Evolutionary conservation across 2,329 filamentous ascomycete genomes (phyloP), one percentile per base, ranked within the genome.

Genomic region (Aspergillus pseudoglaucus): DNA sequence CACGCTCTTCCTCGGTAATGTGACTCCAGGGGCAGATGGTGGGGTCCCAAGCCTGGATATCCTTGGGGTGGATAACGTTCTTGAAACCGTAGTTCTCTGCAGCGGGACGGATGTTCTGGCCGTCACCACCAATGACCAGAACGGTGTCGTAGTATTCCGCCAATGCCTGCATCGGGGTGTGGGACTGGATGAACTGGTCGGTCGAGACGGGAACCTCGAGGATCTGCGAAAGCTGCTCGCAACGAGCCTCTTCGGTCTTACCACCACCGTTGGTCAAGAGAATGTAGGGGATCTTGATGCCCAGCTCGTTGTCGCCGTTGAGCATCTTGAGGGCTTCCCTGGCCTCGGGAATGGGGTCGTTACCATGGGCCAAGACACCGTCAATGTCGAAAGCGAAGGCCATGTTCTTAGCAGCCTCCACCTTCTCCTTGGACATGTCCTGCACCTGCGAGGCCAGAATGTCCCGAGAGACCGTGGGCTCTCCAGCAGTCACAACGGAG

Each of bases 111-210:
- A 84, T 86, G 64, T 82, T 81, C 73, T 84, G 87, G 48, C 83
- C 84, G 64, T 88, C 85, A 59, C 85, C 85, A 65, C 85, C 85
- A 35, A 87, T 82, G 3, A 88, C 85, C 3, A 89, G 76, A 32
- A 89, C 84, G 2, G 84, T 88, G 58, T 81, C 78, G 75, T 88
- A 88, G 76, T 88, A 88, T 66, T 88, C 84, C 18, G 84, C 73
- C 59, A 88, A 70, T 41, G 85, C 85, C 50, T 83, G 83, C 85
- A 88, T 88, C 56, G 84, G 84, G 3, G 84, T 88, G 75, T 87
- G 84, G 1, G 82, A 84, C 68, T 88, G 84, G 63, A 88, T 87
- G 75, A 88, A 89, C 65, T 88, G 84, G 49, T 87, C 83, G 33
- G 80, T 84, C 45, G 75, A 79, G 66, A 87, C 80, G 45, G 82